Evolutionary conservation across 2,329 filamentous ascomycete genomes (phyloP).

Genomic region (Fusarium sp.): DNA sequence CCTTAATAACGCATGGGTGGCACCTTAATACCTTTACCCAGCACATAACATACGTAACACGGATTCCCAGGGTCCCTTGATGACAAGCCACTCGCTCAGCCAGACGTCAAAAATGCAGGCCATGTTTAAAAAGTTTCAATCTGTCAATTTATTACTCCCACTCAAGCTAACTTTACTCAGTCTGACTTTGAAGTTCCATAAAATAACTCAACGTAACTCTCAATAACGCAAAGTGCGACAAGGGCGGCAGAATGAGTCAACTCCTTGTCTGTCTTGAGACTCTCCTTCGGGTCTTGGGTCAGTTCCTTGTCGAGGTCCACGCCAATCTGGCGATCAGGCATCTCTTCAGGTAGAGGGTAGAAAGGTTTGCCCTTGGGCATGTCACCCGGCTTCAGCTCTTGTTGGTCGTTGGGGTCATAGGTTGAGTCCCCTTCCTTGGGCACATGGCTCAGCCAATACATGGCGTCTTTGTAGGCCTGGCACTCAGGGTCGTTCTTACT

Average conservation of each 20-base stretch:
- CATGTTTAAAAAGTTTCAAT: background rate
- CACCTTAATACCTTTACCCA: background rate
- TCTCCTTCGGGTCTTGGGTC: background rate
- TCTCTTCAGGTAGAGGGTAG: slow-evolving; percentile 12
- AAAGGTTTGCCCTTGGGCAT: slow-evolving; percentile 10
- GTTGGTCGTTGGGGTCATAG: background rate
- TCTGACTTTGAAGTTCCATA: background rate
- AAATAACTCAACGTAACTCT: background rate
- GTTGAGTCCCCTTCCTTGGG: background rate
- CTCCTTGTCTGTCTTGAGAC: background rate
- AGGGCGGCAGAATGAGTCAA: background rate
- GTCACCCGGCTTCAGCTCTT: background rate
- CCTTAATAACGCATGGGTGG: background rate
- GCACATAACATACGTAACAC: background rate
- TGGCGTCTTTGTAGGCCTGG: background rate
- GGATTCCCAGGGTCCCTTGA: background rate
- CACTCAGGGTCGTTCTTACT: background rate
- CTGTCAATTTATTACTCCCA: background rate
- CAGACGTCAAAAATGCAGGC: background rate
- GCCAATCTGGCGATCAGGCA: background rate
- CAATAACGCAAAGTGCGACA: background rate
- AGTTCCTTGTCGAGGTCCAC: background rate
- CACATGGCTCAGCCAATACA: background rate
- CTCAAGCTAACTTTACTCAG: background rate
- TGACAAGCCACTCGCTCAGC: background rate